These are phyloP conservation scores for Podospora sp. DNA, from an alignment of 495 filamentous ascomycete species.

Conservation along the genomic window DNA sequence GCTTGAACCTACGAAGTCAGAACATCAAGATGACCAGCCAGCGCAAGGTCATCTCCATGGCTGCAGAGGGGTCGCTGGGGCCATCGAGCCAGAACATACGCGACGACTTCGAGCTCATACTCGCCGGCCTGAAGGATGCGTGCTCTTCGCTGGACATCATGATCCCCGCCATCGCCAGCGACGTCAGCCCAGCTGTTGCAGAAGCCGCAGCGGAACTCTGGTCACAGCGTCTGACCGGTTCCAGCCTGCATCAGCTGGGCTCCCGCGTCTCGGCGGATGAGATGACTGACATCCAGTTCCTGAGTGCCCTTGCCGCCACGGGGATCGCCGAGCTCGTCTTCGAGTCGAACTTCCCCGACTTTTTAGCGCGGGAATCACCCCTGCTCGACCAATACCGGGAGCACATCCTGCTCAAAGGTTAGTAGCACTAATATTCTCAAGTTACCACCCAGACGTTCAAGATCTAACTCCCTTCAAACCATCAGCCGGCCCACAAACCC, in stretches of 20 bases:
- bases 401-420: not conserved
- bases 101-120: not conserved
- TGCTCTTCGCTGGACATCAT: constrained; percentile 3
- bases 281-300: not conserved
- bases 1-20: not conserved
- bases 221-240: not conserved
- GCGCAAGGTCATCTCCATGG: not conserved
- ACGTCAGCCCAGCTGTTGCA: not conserved
- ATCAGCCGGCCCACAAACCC: constrained; percentile 2
- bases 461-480: not conserved
- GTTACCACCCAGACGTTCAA: not conserved
- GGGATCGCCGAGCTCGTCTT: constrained; percentile 3
- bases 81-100: not conserved
- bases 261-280: not conserved
- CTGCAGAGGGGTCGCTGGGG: not conserved
- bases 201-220: not conserved
- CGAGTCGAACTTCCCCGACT: constrained; percentile 3
- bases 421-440: not conserved
- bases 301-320: not conserved
- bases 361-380: not conserved
- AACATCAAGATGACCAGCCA: constrained; percentile 4
- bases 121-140: constrained; percentile 6
- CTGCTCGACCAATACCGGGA: constrained; percentile 1
- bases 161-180: not conserved
- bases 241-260: not conserved